Percentiles rank a stretch among this genome's conserved stretches.
Conservation (phyloP, 208 protist genomes). For the Acanthamoeba royreba region DNA sequence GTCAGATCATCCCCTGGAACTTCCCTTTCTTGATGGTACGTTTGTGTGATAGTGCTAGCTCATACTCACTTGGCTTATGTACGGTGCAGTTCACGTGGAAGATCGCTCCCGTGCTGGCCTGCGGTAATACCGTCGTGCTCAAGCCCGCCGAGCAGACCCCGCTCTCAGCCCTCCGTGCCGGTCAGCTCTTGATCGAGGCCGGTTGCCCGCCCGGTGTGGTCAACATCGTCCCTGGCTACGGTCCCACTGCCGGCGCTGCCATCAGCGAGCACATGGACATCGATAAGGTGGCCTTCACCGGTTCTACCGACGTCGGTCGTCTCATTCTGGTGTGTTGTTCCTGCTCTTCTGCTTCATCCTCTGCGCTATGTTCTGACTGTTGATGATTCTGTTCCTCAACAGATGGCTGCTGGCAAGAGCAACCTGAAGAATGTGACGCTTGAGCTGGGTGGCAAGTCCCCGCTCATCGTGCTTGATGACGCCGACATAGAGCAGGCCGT, state of each 20-base stretch:
- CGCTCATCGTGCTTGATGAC: slow-evolving; percentile 85
- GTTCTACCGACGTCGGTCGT: slow-evolving; percentile 82
- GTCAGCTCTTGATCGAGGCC: slow-evolving; percentile 81
- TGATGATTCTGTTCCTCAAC: no score
- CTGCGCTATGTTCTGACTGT: background rate
- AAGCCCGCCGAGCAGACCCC: slow-evolving; percentile 90
- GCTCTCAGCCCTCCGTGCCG: slow-evolving; percentile 82
- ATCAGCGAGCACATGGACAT: slow-evolving; percentile 71
- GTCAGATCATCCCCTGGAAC: slow-evolving; percentile 87
- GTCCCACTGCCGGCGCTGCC: slow-evolving; percentile 58
- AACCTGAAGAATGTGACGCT: slow-evolving; percentile 76
- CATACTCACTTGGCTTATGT: no score
- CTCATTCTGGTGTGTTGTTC: slow-evolving; percentile 61
- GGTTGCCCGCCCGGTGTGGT: slow-evolving; percentile 86
- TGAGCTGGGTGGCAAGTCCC: slow-evolving; percentile 89
- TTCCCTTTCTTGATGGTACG: slow-evolving; percentile 84
- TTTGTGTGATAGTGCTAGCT: no score
- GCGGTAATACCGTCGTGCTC: slow-evolving; percentile 84
- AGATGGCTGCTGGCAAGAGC: background rate
- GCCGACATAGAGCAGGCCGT: slow-evolving; percentile 82
- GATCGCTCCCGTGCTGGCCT: slow-evolving; percentile 82
- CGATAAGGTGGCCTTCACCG: slow-evolving; percentile 89
- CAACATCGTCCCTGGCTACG: slow-evolving; percentile 86
- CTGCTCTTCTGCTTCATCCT: background rate
- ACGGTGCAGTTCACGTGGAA: slow-evolving; percentile 62